These are phyloP conservation scores for Colletotrichum trifolii DNA, from an alignment of 2,329 filamentous ascomycete genomes.

Conservation along the genomic window DNA sequence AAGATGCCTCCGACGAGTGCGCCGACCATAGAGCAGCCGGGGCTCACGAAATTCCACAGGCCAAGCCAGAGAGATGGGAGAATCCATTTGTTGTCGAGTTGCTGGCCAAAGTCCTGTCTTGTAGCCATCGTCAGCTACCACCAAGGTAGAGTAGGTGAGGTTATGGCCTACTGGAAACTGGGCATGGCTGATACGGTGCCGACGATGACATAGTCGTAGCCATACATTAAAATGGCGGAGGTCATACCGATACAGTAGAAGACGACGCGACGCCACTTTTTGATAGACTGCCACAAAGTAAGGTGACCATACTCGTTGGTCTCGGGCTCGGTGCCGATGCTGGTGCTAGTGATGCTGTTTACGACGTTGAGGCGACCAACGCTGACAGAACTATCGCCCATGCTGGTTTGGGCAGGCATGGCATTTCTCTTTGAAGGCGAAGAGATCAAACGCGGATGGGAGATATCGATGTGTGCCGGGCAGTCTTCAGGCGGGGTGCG, in stretches of 20 bases:
- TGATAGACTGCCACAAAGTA: conserved; percentile 40
- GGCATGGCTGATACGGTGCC: conserved; percentile 47
- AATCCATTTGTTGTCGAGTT: conserved; percentile 45
- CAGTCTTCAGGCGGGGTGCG: neutral
- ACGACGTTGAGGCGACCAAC: conserved; percentile 13
- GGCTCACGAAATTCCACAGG: conserved; percentile 54
- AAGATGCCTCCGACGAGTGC: conserved; percentile 50
- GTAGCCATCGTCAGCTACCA: conserved; percentile 3
- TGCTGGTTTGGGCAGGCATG: conserved; percentile 15
- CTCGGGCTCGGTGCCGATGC: conserved; percentile 25
- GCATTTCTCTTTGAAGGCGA: conserved; percentile 15
- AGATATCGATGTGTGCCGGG: neutral
- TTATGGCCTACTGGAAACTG: conserved; percentile 41
- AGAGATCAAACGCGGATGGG: neutral
- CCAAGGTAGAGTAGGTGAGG: neutral
- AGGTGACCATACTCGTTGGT: conserved; percentile 35
- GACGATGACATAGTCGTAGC: conserved; percentile 45
- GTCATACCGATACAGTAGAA: conserved; percentile 42
- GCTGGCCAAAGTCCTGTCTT: conserved; percentile 48
- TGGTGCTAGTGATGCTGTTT: conserved; percentile 22
- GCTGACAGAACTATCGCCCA: conserved; percentile 22
- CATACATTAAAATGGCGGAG: conserved; percentile 43
- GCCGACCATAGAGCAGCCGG: conserved; percentile 52
- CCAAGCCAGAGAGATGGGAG: conserved; percentile 57
- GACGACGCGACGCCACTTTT: conserved; percentile 41